phyloP scores from a whole-genome alignment of 2,329 filamentous ascomycete genomes.

The Penicillium sp. region DNA sequence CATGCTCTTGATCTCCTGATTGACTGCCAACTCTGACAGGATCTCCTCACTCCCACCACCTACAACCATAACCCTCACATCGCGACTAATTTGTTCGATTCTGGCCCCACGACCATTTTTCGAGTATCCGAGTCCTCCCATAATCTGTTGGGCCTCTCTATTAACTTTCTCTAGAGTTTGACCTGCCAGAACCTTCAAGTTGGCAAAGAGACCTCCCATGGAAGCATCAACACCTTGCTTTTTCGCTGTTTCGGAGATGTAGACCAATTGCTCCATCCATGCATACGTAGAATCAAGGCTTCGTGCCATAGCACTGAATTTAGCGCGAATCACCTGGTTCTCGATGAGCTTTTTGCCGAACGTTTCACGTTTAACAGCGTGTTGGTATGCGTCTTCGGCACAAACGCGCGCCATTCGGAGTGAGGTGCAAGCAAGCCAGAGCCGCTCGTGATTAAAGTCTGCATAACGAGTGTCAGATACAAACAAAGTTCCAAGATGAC shows the following conservation, averaged over 20 bases:
- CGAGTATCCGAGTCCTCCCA: constrained; percentile 55
- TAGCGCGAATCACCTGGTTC: constrained; percentile 58
- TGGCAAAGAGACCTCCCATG: constrained; percentile 25
- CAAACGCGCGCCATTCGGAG: constrained; percentile 60
- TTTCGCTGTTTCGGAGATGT: constrained; percentile 37
- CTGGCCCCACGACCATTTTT: constrained; percentile 48
- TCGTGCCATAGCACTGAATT: constrained; percentile 55
- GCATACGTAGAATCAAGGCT: constrained; percentile 58
- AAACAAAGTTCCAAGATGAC: too few relatives aligned
- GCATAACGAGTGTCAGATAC: not conserved
- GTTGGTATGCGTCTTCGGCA: constrained; percentile 52
- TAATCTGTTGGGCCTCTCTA: constrained; percentile 55
- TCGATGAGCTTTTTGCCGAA: constrained; percentile 58
- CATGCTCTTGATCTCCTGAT: constrained; percentile 44
- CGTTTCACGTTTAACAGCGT: constrained; percentile 54
- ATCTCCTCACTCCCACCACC: constrained; percentile 59
- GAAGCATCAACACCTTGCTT: constrained; percentile 14
- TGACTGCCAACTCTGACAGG: constrained; percentile 53
- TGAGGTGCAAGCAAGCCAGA: constrained; percentile 56
- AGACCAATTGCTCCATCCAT: constrained; percentile 59
- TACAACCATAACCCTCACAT: constrained; percentile 55
- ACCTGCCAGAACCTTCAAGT: constrained; percentile 51
- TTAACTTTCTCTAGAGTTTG: constrained; percentile 52
- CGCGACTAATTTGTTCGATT: constrained; percentile 55
- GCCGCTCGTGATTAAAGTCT: constrained; percentile 60